These are phyloP conservation scores for Kitagawia praeruptora DNA, from an alignment of 129 eudicot species.

Conservation along the genomic window DNA sequence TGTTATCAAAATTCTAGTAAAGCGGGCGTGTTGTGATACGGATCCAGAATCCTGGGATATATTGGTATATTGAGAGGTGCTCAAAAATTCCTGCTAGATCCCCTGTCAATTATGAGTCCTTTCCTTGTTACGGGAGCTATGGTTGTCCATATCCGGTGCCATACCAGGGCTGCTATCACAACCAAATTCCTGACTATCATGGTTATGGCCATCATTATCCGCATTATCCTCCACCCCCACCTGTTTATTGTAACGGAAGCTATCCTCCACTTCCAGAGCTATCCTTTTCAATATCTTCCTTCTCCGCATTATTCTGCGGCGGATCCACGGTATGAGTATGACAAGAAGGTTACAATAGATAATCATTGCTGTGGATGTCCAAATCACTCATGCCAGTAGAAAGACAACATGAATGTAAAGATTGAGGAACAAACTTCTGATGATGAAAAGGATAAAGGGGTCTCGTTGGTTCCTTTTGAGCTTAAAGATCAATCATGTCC, in stretches of 20 bases:
- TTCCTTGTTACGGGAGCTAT: no score
- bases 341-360: slow-evolving; percentile 20
- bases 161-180: no score
- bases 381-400: slow-evolving; percentile 23
- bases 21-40: no score
- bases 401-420: slow-evolving; percentile 21
- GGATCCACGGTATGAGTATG: slow-evolving; percentile 43
- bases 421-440: slow-evolving; percentile 30
- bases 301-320: slow-evolving; percentile 38
- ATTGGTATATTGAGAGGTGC: no score
- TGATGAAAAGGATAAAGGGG: slow-evolving; percentile 14
- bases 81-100: no score
- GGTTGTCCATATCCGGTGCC: no score
- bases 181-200: slow-evolving; percentile 19
- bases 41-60: no score
- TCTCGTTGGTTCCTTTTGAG: slow-evolving; percentile 27
- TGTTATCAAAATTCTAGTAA: no score
- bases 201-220: slow-evolving; percentile 30
- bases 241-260: slow-evolving; percentile 22
- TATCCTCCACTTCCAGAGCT: slow-evolving; percentile 31
- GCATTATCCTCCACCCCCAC: slow-evolving; percentile 26
- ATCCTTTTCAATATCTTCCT: slow-evolving; percentile 33
- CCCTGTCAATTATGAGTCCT: no score
- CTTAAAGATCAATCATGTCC: slow-evolving; percentile 43
- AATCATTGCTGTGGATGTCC: slow-evolving; percentile 61